Evolutionary conservation across 2,329 filamentous ascomycete species (phyloP).

Genomic region (Arthrobotrys sinensis): DNA sequence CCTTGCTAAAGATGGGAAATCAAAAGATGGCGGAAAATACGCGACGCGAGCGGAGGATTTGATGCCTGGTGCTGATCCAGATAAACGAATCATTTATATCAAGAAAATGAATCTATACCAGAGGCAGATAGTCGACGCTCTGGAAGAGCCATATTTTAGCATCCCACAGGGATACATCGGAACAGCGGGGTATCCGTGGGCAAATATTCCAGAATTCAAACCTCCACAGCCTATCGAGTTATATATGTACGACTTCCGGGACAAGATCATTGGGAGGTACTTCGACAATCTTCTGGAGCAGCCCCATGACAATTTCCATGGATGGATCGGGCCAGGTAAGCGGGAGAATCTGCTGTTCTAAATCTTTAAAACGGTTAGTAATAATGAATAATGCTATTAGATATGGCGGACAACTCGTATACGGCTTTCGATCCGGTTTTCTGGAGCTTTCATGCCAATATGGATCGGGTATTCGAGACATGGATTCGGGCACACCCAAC

Average conservation of each 20-base stretch:
- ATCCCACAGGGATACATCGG: conserved; percentile 34
- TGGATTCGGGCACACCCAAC: conserved; percentile 43
- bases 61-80: not conserved
- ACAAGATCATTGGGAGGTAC: conserved; percentile 7
- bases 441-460: conserved; percentile 48
- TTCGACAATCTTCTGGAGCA: conserved; percentile 58
- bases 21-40: not conserved
- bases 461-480: conserved; percentile 54
- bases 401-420: conserved; percentile 52
- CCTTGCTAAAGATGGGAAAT: conserved; percentile 30
- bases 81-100: conserved; percentile 25
- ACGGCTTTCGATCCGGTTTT: conserved; percentile 59
- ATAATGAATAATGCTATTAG: not conserved
- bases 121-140: conserved; percentile 34
- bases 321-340: conserved; percentile 55
- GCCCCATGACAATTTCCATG: conserved; percentile 56
- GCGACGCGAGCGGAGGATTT: conserved; percentile 26
- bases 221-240: conserved; percentile 13
- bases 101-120: conserved; percentile 38
- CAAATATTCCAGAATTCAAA: conserved; percentile 48
- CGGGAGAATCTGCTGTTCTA: not conserved
- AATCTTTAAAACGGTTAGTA: not conserved
- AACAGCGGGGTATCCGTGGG: conserved; percentile 47
- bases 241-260: conserved; percentile 20
- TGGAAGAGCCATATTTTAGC: conserved; percentile 29